Base-by-base conservation (phyloP, 2,329 filamentous ascomycete species). In the Epichloe typhina region DNA sequence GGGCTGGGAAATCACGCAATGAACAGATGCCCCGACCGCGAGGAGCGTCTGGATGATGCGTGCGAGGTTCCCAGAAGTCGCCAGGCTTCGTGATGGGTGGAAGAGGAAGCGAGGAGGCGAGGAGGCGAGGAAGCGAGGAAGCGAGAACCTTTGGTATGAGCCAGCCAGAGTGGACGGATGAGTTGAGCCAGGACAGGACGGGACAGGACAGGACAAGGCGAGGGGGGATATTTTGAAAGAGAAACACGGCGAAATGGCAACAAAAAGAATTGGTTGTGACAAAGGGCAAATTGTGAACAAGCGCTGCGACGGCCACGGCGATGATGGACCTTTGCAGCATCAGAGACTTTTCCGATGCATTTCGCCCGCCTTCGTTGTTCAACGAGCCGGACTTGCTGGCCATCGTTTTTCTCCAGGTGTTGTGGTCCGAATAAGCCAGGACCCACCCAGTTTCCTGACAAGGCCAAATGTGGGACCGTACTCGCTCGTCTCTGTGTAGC, bases 361-460 rank as follows among this genome's bases (percentile, higher is more conserved):
- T 19, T 21, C 33, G 40, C 47, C 42, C 47, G 46, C 41, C 42
- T 17, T 52, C 47, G 46, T 42, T 43, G 49, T 47, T 42, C 15
- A 42, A 47, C 49, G n/a, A 42, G 38, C 44, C 57, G 54, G 56
- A 62, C 64, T 64, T 64, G 61, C 61, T 63, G 61, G 61, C 56
- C 56, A 51, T 65, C 58, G 63, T 59, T 65, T 66, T 67, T 66
- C 61, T 66, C 59, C 57, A 65, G 63, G 60, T 66, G 64, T 67
- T 64, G 64, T 66, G 64, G 64, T 65, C 63, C 62, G 64, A 67
- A 66, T 65, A 66, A 65, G 64, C 64, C 64, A 62, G 53, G 57
- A 52, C 57, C 54, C 47, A 52, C 57, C 54, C 47, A 54, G 47
- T 51, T 53, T 49, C 50, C 49, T 47, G 46, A 53, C 52, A 52